Conservation (phyloP, 2,329 filamentous ascomycete species). For the Pseudogymnoascus sp. region DNA sequence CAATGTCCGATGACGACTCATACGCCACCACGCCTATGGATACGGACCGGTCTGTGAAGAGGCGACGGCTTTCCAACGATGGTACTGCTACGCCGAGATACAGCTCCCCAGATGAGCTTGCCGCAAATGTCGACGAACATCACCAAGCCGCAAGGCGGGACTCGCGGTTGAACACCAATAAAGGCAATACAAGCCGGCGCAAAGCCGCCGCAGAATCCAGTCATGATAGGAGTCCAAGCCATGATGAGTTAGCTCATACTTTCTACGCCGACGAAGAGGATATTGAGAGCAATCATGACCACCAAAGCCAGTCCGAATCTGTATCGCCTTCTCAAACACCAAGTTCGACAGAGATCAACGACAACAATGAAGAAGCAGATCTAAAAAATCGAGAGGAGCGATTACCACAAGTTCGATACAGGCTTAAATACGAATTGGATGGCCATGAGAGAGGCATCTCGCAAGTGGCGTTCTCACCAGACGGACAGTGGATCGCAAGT, state of each 20-base stretch:
- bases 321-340: slow-evolving; percentile 20
- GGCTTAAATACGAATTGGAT: slow-evolving; percentile 60
- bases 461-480: slow-evolving; percentile 83
- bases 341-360: slow-evolving; percentile 2
- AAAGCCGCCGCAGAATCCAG: background rate
- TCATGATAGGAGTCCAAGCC: slow-evolving; percentile 14
- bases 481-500: slow-evolving; percentile 83
- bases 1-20: background rate
- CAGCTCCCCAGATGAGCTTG: slow-evolving; percentile 41
- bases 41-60: slow-evolving; percentile 15
- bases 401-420: slow-evolving; percentile 31
- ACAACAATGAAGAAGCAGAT: background rate
- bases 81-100: slow-evolving; percentile 36
- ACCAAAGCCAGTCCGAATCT: background rate
- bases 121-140: slow-evolving; percentile 24
- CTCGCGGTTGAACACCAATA: slow-evolving; percentile 25
- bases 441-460: slow-evolving; percentile 77
- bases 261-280: slow-evolving; percentile 17
- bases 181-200: background rate
- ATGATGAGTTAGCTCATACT: slow-evolving; percentile 25
- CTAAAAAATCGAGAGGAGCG: background rate
- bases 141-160: slow-evolving; percentile 29
- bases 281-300: background rate
- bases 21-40: background rate
- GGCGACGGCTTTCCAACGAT: slow-evolving; percentile 32